A percentile compares a stretch with the other conserved stretches of the same genome.
phyloP scores from a whole-genome alignment of 2,329 filamentous ascomycete species.

The Chrysosporium queenslandicum region DNA sequence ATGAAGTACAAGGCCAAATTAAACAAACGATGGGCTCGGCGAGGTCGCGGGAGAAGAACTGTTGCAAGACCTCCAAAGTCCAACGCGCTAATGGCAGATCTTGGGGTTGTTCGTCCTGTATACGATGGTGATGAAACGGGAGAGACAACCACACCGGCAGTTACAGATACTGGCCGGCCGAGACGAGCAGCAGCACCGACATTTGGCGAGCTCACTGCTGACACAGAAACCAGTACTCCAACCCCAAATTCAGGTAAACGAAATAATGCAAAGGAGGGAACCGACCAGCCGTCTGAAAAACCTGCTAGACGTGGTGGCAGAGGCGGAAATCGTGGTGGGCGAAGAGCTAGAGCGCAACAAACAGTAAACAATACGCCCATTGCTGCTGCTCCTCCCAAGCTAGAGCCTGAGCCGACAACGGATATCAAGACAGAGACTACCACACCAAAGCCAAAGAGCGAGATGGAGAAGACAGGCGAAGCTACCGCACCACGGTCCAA shows the following conservation, averaged over 20 bases:
- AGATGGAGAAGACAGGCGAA: conserved; percentile 13
- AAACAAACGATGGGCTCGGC: conserved; percentile 38
- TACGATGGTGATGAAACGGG: conserved; percentile 38
- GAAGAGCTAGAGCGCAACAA: conserved; percentile 28
- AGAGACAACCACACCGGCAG: conserved; percentile 26
- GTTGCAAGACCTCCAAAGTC: conserved; percentile 35
- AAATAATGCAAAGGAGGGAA: conserved; percentile 13
- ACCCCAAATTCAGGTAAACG: conserved; percentile 30
- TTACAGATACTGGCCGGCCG: conserved; percentile 43
- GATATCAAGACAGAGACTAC: conserved; percentile 18
- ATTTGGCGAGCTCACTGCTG: conserved; percentile 33
- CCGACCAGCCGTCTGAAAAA: conserved; percentile 28
- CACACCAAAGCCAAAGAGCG: conserved; percentile 14
- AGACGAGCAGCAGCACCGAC: conserved; percentile 42
- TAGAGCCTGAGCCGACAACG: conserved; percentile 21
- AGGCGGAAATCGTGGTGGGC: conserved; percentile 27
- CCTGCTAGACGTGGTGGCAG: conserved; percentile 29
- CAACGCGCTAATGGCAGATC: conserved; percentile 40
- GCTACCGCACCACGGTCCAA: conserved; percentile 4
- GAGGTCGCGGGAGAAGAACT: conserved; percentile 30
- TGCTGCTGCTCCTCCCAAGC: conserved; percentile 21
- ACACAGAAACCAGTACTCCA: conserved; percentile 27
- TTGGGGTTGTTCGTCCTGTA: conserved; percentile 35
- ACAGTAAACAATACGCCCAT: conserved; percentile 18
- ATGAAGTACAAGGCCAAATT: conserved; percentile 43